Base-by-base conservation (phyloP, 495 filamentous ascomycete species). In the Lepidopterella palustris region DNA sequence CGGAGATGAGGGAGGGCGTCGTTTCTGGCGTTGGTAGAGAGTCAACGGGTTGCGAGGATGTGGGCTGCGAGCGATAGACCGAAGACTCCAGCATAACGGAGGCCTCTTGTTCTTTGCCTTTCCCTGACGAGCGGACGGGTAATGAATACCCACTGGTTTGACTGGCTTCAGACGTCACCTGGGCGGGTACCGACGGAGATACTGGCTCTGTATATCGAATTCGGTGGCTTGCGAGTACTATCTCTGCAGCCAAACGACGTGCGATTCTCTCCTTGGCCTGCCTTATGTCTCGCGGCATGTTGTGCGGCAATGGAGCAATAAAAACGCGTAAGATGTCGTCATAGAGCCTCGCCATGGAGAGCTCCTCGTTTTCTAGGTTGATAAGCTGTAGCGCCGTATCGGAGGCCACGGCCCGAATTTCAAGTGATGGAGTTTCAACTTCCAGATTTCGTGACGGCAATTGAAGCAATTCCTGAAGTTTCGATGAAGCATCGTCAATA, bases 201-300 rank as follows among this genome's bases (percentile, higher is more conserved):
- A 9, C 25, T 18, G 31, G 5, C 29, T 49, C 42, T 1, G 15
- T 18, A 21, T 15, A 45, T 5, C 60, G 49, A 25, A 61, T 26
- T 18, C 58, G 63, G 29, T 24, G 18, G 28, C 56, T 60, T 15
- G 68, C 61, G 21, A 70, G 51, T 6, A 60, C 48, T n/a, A 62
- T 23, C 25, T 71, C 66, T 6, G 66, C 59, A 45, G 68, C 63
- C 1, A 71, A 58, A 15, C 55, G 55, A 18, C 61, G 64, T n/a
- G 57, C 57, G 9, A 64, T 28, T 2, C 28, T 51, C 45, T 68
- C 66, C 42, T 60, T 62, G 4, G 8, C 25, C 20, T 58, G 48
- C 5, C 66, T 60, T 39, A 60, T 29, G 5, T 58, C 47, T 9
- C 6, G 28, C 11, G 66, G 59, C 4, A 65, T 60, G 6, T 51